Conservation (phyloP, 352 stramenopile species). For the Peronosclerospora sorghi region DNA sequence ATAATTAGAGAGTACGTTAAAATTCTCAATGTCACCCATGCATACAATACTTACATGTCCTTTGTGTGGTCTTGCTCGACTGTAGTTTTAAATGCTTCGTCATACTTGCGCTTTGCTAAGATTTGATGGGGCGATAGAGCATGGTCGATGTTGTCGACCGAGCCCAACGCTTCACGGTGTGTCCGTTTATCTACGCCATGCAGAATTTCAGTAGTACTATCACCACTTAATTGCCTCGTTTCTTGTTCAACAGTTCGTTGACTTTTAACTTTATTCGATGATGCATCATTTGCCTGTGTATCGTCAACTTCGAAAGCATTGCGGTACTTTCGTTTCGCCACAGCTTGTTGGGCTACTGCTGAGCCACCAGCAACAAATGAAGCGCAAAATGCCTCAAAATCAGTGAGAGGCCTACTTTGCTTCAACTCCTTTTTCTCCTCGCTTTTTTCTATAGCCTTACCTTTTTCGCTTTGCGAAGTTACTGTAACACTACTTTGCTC, state of each 20-base stretch:
- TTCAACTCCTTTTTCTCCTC: slow-evolving; percentile 10
- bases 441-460: neutral
- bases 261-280: slow-evolving; percentile 7
- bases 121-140: slow-evolving; percentile 3
- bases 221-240: neutral
- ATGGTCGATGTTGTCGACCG: slow-evolving; percentile 7
- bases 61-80: slow-evolving; percentile 6
- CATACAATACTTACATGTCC: slow-evolving; percentile 16
- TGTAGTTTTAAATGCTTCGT: slow-evolving; percentile 12
- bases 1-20: slow-evolving; percentile 6
- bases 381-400: slow-evolving; percentile 24
- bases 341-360: slow-evolving; percentile 9
- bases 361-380: slow-evolving; percentile 21
- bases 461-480: slow-evolving; percentile 1
- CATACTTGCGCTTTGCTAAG: slow-evolving; percentile 11
- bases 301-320: slow-evolving; percentile 18
- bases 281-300: neutral
- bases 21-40: neutral
- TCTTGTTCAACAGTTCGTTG: slow-evolving; percentile 1
- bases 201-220: neutral
- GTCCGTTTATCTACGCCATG: slow-evolving; percentile 22
- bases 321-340: slow-evolving; percentile 16
- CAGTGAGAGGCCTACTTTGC: slow-evolving; percentile 1
- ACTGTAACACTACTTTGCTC: neutral
- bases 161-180: slow-evolving; percentile 20